Base-by-base conservation (phyloP, 768 basidiomycete genomes). In the Megacollybia marginata region DNA sequence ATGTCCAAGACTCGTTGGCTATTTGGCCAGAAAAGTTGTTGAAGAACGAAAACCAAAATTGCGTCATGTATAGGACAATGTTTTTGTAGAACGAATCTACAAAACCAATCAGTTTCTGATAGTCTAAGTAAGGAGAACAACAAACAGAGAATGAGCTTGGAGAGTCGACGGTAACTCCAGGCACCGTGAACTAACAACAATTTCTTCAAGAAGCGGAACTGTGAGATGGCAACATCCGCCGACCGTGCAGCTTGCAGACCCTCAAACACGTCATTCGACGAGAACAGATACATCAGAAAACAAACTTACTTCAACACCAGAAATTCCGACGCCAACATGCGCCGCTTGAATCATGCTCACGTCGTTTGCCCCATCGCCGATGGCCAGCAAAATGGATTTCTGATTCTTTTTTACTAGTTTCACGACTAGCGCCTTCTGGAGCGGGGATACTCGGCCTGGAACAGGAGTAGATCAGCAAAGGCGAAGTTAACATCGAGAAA, bases 11-110 rank as follows among this genome's bases (percentile, higher is more conserved):
- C 69, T 99, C 96, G 63, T 93, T 94, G 46, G 92, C 89, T 54
- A 98, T 94, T 65, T 98, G 96, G 16, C 96, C 96, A 1, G 96
- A 99, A 71, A 96, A 98, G 60, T 95, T 96, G 75, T 98, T 99
- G 79, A 94, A 91, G 75, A 97, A 95, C 9, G 96, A 96, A 67
- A 82, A 99, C 93, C 94, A 98, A 65, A 98, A 98, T 54, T 95
- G 91, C 19, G 93, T 96, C 91, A 99, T 92, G 66, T 98, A 98
- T 13, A 99, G 75, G 31, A 87, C 86, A 54, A 98, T 97, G 65
- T 99, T 99, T 66, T 99, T 99, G 76, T 98, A 99, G 72, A 99
- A 97, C 1, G 93, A 96, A 68, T 90, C 93, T 96, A 59, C 32
- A 12, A 44, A 13, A 19, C 43, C 20, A 1, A 33, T 61, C 20